Evolutionary conservation across 768 basidiomycete genomes (phyloP).

Genomic region (Hebeloma cylindrosporum): DNA sequence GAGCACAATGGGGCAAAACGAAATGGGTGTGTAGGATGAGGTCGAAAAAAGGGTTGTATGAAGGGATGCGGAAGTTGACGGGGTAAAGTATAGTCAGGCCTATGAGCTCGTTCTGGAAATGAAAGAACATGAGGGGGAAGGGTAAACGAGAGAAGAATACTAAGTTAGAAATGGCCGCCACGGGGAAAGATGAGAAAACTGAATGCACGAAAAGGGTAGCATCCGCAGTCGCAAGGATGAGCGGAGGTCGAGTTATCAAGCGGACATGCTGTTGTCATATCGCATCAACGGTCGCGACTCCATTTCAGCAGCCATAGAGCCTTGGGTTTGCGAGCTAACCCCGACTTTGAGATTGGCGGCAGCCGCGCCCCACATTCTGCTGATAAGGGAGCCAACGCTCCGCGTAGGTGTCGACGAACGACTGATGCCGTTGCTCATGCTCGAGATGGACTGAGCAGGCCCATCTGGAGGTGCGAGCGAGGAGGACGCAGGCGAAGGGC

Average conservation of each 20-base stretch:
- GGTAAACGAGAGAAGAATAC: not conserved
- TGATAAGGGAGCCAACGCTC: conserved; percentile 54
- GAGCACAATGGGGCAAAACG: not conserved
- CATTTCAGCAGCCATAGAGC: conserved; percentile 4
- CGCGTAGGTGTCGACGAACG: conserved; percentile 15
- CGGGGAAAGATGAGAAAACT: not conserved
- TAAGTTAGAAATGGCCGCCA: conserved; percentile 1
- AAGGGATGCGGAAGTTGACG: conserved; percentile 1
- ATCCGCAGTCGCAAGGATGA: not conserved
- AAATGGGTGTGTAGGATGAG: not conserved
- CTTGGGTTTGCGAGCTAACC: conserved; percentile 17
- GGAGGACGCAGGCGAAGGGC: conserved; percentile 12
- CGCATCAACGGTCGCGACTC: conserved; percentile 17
- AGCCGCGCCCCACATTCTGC: conserved; percentile 74
- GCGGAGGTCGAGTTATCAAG: not conserved
- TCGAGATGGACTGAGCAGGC: not conserved
- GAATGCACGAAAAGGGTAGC: not conserved
- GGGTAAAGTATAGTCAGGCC: conserved; percentile 1
- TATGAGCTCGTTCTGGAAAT: not conserved
- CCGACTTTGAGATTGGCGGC: conserved; percentile 29
- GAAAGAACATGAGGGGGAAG: conserved; percentile 1
- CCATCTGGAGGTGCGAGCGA: too few relatives aligned
- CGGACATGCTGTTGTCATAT: conserved; percentile 1
- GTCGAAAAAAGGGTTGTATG: not conserved
- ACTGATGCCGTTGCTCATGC: not conserved